These are phyloP conservation scores for Termitomyces sp. DNA, from an alignment of 768 basidiomycete genomes.

Conservation along the genomic window DNA sequence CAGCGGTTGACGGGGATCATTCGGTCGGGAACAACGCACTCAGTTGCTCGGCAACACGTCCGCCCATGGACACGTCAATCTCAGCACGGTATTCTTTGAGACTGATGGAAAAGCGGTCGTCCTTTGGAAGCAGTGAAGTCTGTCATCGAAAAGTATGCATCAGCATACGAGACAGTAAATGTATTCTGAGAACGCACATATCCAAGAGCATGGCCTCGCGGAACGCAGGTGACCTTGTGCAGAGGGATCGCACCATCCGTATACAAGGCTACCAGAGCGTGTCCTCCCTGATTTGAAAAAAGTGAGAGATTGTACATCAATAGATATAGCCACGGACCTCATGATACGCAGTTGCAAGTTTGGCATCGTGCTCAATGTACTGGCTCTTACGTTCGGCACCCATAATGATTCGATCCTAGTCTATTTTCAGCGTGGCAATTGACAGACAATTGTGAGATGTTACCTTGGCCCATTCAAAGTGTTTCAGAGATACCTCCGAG, in stretches of 20 bases:
- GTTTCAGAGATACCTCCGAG: constrained; percentile 62
- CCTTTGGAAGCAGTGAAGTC: constrained; percentile 76
- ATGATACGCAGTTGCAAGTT: constrained; percentile 92
- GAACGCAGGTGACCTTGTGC: constrained; percentile 97
- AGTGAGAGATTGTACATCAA: background rate
- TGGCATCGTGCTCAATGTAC: constrained; percentile 82
- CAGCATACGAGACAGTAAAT: background rate
- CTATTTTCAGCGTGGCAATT: background rate
- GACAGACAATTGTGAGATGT: background rate
- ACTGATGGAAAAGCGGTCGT: constrained; percentile 69
- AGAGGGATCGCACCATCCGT: constrained; percentile 95
- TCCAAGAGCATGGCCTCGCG: constrained; percentile 91
- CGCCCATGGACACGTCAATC: constrained; percentile 93
- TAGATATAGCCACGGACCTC: constrained; percentile 45
- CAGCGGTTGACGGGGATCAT: background rate
- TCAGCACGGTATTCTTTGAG: constrained; percentile 70
- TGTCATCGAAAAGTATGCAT: constrained; percentile 16
- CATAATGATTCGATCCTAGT: constrained; percentile 90
- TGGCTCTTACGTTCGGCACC: constrained; percentile 91
- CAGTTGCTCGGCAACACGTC: constrained; percentile 91
- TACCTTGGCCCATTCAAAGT: constrained; percentile 99
- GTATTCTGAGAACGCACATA: constrained; percentile 44
- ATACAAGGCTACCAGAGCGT: constrained; percentile 91
- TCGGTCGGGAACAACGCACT: constrained; percentile 39
- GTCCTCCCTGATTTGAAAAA: constrained; percentile 60